phyloP scores from a whole-genome alignment of 1,284 basidiomycete genomes.

The Pascua sp. region DNA sequence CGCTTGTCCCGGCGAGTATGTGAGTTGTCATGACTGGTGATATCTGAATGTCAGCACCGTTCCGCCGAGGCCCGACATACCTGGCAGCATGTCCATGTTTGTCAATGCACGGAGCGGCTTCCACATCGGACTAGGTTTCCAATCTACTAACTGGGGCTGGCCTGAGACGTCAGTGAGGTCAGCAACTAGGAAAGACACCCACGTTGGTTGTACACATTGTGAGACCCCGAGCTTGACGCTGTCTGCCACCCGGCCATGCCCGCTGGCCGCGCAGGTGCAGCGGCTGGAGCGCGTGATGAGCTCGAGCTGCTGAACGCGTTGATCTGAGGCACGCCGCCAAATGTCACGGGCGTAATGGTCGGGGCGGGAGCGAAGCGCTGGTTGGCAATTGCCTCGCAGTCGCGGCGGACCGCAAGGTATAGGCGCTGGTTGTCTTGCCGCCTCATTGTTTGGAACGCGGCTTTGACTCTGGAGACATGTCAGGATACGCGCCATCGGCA shows the following conservation, averaged over 20 bases:
- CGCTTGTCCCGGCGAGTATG: conserved; percentile 30
- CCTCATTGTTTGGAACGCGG: conserved; percentile 26
- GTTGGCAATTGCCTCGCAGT: conserved; percentile 20
- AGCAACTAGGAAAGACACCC: not conserved
- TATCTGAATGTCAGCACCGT: conserved; percentile 24
- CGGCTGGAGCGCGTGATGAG: conserved; percentile 1
- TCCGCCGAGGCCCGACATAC: conserved; percentile 14
- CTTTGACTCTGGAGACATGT: conserved; percentile 17
- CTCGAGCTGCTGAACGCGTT: conserved; percentile 1
- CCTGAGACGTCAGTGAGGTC: conserved; percentile 1
- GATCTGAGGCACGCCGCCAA: conserved; percentile 15
- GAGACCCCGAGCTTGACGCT: not conserved
- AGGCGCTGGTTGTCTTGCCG: conserved; percentile 10
- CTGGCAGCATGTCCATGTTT: conserved; percentile 37
- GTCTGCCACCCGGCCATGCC: not conserved
- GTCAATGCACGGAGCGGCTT: conserved; percentile 44
- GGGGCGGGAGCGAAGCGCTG: not conserved
- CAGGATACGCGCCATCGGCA: not conserved
- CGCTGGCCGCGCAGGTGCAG: not conserved
- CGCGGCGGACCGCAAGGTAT: conserved; percentile 20
- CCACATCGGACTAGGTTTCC: conserved; percentile 48
- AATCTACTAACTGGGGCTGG: conserved; percentile 28
- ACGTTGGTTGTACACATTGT: conserved; percentile 1
- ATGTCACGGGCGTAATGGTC: conserved; percentile 16
- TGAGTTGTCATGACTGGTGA: conserved; percentile 29